Evolutionary conservation across 768 basidiomycete species (phyloP), one percentile per base, ranked within the genome.

Genomic region (Mycena capillaripes): DNA sequence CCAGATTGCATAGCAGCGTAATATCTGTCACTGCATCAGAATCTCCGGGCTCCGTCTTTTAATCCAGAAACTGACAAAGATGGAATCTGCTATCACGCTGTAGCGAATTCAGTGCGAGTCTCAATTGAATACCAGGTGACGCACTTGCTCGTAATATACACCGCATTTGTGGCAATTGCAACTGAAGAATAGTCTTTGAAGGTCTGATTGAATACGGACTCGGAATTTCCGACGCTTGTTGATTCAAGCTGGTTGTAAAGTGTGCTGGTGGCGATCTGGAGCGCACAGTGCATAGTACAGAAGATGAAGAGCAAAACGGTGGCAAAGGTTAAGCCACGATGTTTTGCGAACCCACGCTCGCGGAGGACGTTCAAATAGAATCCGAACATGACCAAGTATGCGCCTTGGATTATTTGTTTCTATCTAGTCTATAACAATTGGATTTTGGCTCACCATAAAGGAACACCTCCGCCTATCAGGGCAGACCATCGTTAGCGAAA

Each of bases 381-480:
- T n/a, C n/a, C n/a, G n/a, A n/a, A n/a, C n/a, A n/a, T n/a, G n/a
- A n/a, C n/a, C n/a, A n/a, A n/a, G n/a, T 65, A 65, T 55, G 50
- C 52, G 50, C 63, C 63, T 65, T 21, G 23, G 12, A 32, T 64
- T 32, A 64, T 64, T 34, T 16, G 53, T 52, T 64, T 50, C 34
- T 52, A 17, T 30, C n/a, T 25, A 38, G 50, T 64, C 17, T 52
- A 53, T 64, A 19, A 53, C 50, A 36, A 53, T 29, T n/a, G n/a
- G 58, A 38, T 48, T 19, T 52, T 32, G 27, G 48, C 50, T 64
- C 53, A 64, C 62, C 62, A 53, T 64, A 64, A 64, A 64, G 48
- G 29, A 64, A 64, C 53, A 64, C 50, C 32, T 64, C 62, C 19
- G 62, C 62, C 62, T 64, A 62, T 44, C 23, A 62, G 38, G 19